Evolutionary conservation across 805 yeast genomes (phyloP), one percentile per base, ranked within the genome.

Genomic region (Blastobotrys mokoenaii): DNA sequence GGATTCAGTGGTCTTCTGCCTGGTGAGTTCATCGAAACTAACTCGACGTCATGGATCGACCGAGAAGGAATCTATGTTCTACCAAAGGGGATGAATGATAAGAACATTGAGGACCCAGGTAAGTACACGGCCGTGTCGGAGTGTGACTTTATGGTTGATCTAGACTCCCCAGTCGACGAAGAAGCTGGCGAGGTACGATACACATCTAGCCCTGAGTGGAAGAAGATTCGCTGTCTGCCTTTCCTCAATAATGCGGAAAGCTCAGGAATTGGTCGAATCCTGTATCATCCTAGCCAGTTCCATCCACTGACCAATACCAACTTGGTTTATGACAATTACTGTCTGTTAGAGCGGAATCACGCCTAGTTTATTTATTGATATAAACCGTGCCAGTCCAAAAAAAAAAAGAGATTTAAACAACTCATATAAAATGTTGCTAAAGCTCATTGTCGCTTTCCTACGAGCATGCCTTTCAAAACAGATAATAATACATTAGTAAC

Each of bases 1-100:
- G 93, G 90, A 1, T 90, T 89, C 63, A 77, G 81, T 60, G 97
- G 97, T 0, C 67, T 89, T 49, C 67, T 90, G 31, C 97, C 97
- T 0, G 95, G 94, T 2, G 93, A 86, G 55, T 90, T 89, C 58
- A 56, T 60, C 3, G 95, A 81, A 52, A 27, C 29, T 22, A 56
- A 65, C 2, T 57, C 59, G 11, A 55, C 53, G 4, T 58, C 60
- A 60, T 53, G 58, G 27, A 22, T 22, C 53, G 40, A 49, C 15
- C 39, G 46, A 10, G 51, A 46, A 4, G 65, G 64, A 2, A 56
- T 63, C 11, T 52, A 82, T 17, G 49, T 53, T 1, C 55, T 71
- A 1, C 93, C 95, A 1, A 40, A 51, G 1, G 76, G 80, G 3
- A 84, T 86, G 87, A 89, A 90, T 59, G 81, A 87, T 55, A 65